Base-by-base conservation (phyloP, 2,329 filamentous ascomycete species). In the Didymella segeticola region DNA sequence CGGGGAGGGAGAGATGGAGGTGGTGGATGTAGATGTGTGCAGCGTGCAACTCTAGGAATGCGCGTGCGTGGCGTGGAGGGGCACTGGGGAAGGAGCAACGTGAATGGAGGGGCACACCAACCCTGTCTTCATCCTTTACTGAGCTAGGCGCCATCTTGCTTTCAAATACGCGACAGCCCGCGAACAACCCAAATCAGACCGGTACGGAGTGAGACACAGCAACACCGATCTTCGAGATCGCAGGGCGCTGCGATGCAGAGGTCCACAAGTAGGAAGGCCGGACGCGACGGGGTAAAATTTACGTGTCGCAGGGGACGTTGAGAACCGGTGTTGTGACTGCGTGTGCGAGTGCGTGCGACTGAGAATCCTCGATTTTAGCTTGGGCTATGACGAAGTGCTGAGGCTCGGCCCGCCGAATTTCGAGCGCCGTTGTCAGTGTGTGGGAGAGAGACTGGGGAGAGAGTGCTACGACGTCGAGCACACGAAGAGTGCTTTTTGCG, bases 81-180 rank as follows among this genome's bases (percentile, higher is more conserved):
- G 47, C 54, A 34, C 41, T 30, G 47, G 46, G 51, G 56, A 55
- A 55, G 45, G 46, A 46, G 45, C 41, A 41, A 47, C 43, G 51
- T 54, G 63, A 37, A 37, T 37, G 66, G 70, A 71, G 66, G 67
- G 66, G 68, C 58, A 67, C 47, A 58, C 43, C 55, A 73, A 73
- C 72, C 72, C 66, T 72, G 71, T 73, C 69, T 61, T 72, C 69
- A 56, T 56, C 53, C 47, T 56, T 56, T 50, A 56, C 54, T 54
- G 63, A 43, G 48, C 66, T 71, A 68, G 66, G 65, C 69, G 71
- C 70, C 57, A 68, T 54, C 29, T 73, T 60, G 59, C 59, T 62
- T 57, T 57, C 54, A 57, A 60, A 53, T 57, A 53, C 57, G 56
- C 54, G 53, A 54, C 49, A 47, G 58, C 51, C 37, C 34, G 45